Evolutionary conservation across 2,329 filamentous ascomycete genomes (phyloP), one percentile per base, ranked within the genome.

Genomic region (Bipolaris sorokiniana): DNA sequence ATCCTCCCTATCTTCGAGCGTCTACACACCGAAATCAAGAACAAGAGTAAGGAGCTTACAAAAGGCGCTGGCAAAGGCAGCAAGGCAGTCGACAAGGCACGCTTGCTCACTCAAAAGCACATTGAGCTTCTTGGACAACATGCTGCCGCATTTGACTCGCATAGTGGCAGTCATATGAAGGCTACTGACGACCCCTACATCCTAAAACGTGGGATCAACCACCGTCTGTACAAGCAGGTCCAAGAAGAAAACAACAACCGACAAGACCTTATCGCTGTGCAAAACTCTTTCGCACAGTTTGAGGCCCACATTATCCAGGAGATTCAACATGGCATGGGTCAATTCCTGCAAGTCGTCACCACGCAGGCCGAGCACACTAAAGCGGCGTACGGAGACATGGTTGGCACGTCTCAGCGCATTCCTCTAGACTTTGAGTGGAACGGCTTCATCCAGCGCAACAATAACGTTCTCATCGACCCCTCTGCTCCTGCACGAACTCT

Each of bases 241-340:
- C 82, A 91, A 45, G 92, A 97, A 73, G 95, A 99, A 81, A 99
- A 99, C 83, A 96, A 93, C 81, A 94, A 96, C 79, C 87, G 89
- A 63, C 91, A 96, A 74, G 95, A 99, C 74, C 84, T 98, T 55
- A 84, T 99, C 61, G 85, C 89, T 9, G 90, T 97, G n/a, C 95
- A 99, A 79, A 88, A 90, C 79, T 91, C 91, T 75, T 97, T 98
- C 74, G 83, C 89, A 54, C 83, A 88, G 36, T 99, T 98, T 67
- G 95, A 99, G 78, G 83, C 87, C 0, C 93, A 98, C 74, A 82
- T 98, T 53, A 79, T 99, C 51, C 83, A 90, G 72, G 90, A 91
- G 7, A 79, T 98, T 50, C 94, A 98, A 78, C 85, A 89, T 68
- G 89, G 90, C 49, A 84, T 98, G 79, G 88, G 88, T 62, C 87